Evolutionary conservation across 1,284 basidiomycete genomes (phyloP).

Genomic region (Cryptococcus depauperatus): DNA sequence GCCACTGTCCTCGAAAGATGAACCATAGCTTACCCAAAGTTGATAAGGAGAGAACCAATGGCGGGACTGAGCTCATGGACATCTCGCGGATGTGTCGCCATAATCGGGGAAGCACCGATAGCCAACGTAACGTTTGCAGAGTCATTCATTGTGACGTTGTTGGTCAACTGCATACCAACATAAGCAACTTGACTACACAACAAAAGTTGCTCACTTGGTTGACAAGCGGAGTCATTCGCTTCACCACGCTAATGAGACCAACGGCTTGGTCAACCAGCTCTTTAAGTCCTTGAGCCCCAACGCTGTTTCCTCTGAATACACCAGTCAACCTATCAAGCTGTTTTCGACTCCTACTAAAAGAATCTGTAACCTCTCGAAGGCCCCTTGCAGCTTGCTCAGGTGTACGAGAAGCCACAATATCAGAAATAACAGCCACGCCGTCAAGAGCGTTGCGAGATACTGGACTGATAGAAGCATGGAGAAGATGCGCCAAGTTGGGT

Average conservation of each 20-base stretch:
- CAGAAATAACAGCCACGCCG: conserved; percentile 85
- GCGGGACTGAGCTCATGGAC: conserved; percentile 69
- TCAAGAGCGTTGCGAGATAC: conserved; percentile 54
- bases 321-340: neutral
- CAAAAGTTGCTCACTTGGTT: conserved; percentile 57
- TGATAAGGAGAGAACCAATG: conserved; percentile 68
- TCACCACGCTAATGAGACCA: conserved; percentile 52
- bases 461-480: conserved; percentile 61
- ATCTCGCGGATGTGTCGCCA: conserved; percentile 76
- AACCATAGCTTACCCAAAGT: conserved; percentile 57
- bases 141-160: conserved; percentile 81
- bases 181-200: neutral
- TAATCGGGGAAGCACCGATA: conserved; percentile 83
- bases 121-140: conserved; percentile 88
- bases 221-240: conserved; percentile 57
- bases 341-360: conserved; percentile 32
- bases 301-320: conserved; percentile 10
- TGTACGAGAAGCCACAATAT: conserved; percentile 64
- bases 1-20: neutral
- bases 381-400: conserved; percentile 54
- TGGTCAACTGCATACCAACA: conserved; percentile 61
- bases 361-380: conserved; percentile 37
- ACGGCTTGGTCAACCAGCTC: conserved; percentile 44
- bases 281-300: conserved; percentile 20
- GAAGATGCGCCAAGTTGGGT: conserved; percentile 60